phyloP scores from a whole-genome alignment of 495 filamentous ascomycete genomes.

The Tuber calosporum region DNA sequence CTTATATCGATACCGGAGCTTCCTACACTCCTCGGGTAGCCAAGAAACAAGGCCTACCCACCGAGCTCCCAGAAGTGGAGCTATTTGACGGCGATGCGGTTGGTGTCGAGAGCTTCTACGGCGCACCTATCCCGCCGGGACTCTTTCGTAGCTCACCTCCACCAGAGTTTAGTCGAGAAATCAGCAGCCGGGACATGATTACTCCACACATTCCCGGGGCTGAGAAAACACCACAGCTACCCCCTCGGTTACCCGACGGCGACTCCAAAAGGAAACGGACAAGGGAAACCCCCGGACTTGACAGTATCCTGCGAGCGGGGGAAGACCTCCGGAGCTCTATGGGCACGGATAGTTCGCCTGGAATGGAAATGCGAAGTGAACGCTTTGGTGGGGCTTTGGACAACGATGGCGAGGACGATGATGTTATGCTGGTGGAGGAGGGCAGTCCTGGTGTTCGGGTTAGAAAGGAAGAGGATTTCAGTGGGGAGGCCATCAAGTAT shows the following conservation, averaged over 20 bases:
- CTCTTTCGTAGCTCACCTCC: conserved; percentile 21
- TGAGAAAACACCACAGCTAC: conserved; percentile 7
- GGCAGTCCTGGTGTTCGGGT: conserved; percentile 8
- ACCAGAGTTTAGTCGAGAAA: conserved; percentile 5
- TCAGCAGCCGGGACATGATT: not conserved
- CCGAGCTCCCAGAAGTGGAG: not conserved
- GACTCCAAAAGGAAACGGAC: conserved; percentile 12
- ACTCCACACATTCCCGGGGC: conserved; percentile 2
- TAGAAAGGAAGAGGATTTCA: conserved; percentile 4
- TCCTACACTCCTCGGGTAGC: conserved; percentile 19
- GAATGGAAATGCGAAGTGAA: conserved; percentile 24
- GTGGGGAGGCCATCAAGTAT: not conserved
- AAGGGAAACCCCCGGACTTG: conserved; percentile 16
- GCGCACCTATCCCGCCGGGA: not conserved
- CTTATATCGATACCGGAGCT: conserved; percentile 13
- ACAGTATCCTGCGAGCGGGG: conserved; percentile 6
- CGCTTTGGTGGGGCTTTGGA: conserved; percentile 27
- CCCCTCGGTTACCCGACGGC: not conserved
- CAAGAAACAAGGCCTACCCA: conserved; percentile 18
- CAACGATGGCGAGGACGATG: conserved; percentile 5
- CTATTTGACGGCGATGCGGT: conserved; percentile 23
- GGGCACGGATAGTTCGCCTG: conserved; percentile 11
- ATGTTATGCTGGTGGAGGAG: conserved; percentile 3
- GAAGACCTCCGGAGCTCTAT: conserved; percentile 20
- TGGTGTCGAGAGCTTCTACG: conserved; percentile 23